Conservation (phyloP, 2,329 filamentous ascomycete species). For the Amauroascus niger region DNA sequence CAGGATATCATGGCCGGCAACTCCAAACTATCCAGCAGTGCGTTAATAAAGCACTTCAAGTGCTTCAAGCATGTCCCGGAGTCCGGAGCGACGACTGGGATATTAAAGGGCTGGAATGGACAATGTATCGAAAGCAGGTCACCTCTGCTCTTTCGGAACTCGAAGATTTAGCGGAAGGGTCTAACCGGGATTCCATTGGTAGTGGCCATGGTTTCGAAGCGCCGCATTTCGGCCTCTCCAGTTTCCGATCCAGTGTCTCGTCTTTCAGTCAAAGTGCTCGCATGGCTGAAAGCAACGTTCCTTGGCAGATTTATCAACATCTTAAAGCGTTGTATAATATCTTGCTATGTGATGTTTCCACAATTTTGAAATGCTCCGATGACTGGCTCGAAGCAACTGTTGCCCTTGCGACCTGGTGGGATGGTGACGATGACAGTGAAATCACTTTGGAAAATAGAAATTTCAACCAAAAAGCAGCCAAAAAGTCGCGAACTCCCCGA, state of each 20-base stretch:
- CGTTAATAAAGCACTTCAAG: conserved; percentile 55
- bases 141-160: conserved; percentile 60
- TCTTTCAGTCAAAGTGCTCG: conserved; percentile 57
- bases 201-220: conserved; percentile 39
- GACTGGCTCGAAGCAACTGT: conserved; percentile 90
- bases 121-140: conserved; percentile 67
- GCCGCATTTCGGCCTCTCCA: conserved; percentile 33
- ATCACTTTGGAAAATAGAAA: conserved; percentile 23
- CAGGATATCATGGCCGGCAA: conserved; percentile 63
- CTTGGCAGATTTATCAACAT: conserved; percentile 83
- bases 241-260: conserved; percentile 43
- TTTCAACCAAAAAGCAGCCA: conserved; percentile 11
- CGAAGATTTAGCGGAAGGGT: conserved; percentile 68
- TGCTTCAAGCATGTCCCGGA: conserved; percentile 65
- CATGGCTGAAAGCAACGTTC: conserved; percentile 75
- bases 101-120: conserved; percentile 71
- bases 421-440: conserved; percentile 58
- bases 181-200: conserved; percentile 42
- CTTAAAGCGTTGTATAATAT: conserved; percentile 72
- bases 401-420: conserved; percentile 83
- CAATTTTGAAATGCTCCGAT: conserved; percentile 66
- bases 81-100: conserved; percentile 62
- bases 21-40: conserved; percentile 70
- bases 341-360: conserved; percentile 62
- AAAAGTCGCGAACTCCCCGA: conserved; percentile 28